Conservation (phyloP, 2,329 filamentous ascomycete species). For the Sclerotiophoma versabilis region DNA sequence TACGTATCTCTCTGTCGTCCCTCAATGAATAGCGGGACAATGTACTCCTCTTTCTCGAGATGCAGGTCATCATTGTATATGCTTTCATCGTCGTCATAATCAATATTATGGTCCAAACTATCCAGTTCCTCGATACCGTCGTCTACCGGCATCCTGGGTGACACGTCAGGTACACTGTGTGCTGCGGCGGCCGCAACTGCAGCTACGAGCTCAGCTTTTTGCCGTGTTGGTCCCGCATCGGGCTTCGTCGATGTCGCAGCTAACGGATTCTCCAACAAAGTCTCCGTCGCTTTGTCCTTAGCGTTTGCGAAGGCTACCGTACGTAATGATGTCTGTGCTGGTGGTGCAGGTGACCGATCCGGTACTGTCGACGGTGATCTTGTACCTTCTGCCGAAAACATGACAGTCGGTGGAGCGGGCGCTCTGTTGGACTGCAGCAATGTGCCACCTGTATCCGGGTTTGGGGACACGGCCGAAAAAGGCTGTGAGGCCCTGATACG, state of each 20-base stretch:
- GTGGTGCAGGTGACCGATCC: constrained; percentile 33
- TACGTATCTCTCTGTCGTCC: constrained; percentile 41
- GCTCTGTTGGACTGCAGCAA: neutral
- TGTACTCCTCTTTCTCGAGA: constrained; percentile 38
- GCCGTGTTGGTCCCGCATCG: neutral
- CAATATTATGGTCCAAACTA: constrained; percentile 15
- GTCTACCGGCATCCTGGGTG: constrained; percentile 6
- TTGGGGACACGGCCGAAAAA: neutral
- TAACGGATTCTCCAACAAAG: neutral
- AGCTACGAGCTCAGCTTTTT: constrained; percentile 12
- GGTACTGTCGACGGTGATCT: constrained; percentile 47
- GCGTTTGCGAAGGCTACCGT: constrained; percentile 33
- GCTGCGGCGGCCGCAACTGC: neutral
- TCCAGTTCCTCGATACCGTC: constrained; percentile 29
- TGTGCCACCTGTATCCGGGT: neutral
- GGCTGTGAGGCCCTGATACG: constrained; percentile 4
- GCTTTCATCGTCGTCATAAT: constrained; percentile 29
- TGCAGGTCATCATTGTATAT: constrained; percentile 39
- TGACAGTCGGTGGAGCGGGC: neutral
- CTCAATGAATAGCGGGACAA: constrained; percentile 43
- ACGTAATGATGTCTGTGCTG: constrained; percentile 37
- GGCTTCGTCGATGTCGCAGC: neutral
- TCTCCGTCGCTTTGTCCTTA: constrained; percentile 9
- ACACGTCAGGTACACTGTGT: neutral
- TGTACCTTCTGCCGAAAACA: constrained; percentile 30